Conservation (phyloP, 2,329 filamentous ascomycete species). For the Cephalotrichum gorgonifer region DNA sequence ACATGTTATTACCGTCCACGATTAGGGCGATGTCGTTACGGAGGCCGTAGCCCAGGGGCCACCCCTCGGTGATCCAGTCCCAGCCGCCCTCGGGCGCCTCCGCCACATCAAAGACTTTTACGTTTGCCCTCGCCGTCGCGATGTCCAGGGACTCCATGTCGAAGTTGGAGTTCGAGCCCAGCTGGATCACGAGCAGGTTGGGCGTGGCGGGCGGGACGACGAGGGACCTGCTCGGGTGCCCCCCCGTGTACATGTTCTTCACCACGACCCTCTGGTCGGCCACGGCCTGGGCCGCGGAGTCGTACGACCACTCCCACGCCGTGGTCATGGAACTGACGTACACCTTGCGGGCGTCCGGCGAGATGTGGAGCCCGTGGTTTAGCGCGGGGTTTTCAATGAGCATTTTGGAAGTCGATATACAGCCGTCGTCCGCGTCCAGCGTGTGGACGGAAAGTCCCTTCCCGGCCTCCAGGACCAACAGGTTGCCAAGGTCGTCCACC, state of each 20-base stretch:
- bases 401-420: slow-evolving; percentile 24
- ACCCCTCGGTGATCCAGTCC: slow-evolving; percentile 27
- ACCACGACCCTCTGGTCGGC: slow-evolving; percentile 29
- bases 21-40: slow-evolving; percentile 54
- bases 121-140: slow-evolving; percentile 23
- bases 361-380: slow-evolving; percentile 28
- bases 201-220: slow-evolving; percentile 23
- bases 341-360: slow-evolving; percentile 25
- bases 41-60: slow-evolving; percentile 31
- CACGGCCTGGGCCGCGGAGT: slow-evolving; percentile 34
- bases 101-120: slow-evolving; percentile 30
- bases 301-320: slow-evolving; percentile 48
- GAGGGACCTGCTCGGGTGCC: slow-evolving; percentile 27
- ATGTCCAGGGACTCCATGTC: slow-evolving; percentile 23
- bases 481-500: slow-evolving; percentile 24
- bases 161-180: slow-evolving; percentile 27
- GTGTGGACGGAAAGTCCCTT: slow-evolving; percentile 27
- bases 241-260: slow-evolving; percentile 25
- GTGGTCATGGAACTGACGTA: slow-evolving; percentile 27
- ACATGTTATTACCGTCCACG: slow-evolving; percentile 28
- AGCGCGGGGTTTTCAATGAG: slow-evolving; percentile 23
- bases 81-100: slow-evolving; percentile 23
- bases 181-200: slow-evolving; percentile 25
- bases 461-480: slow-evolving; percentile 25
- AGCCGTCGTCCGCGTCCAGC: slow-evolving; percentile 27